Conservation (phyloP, 352 stramenopile species). For the Pythium diclinum region DNA sequence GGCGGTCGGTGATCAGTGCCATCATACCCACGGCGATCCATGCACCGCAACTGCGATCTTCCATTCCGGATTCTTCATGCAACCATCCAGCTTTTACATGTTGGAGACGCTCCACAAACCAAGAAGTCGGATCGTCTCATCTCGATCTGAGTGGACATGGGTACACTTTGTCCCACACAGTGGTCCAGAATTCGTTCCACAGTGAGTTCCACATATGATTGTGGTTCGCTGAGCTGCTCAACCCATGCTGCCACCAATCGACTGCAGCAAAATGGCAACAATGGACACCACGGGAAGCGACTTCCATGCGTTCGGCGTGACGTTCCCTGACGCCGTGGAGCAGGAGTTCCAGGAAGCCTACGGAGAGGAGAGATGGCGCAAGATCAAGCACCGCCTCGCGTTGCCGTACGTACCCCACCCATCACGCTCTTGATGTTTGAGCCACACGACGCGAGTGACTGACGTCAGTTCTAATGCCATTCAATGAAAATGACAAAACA, state of each 20-base stretch:
- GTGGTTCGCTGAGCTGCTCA: neutral
- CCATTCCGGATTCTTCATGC: neutral
- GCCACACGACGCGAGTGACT: neutral
- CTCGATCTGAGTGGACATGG: neutral
- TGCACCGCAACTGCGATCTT: neutral
- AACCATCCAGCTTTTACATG: neutral
- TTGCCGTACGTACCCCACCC: slow-evolving; percentile 38
- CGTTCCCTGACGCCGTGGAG: slow-evolving; percentile 69
- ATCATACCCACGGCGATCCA: neutral
- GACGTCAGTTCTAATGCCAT: slow-evolving; percentile 8
- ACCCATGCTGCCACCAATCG: neutral
- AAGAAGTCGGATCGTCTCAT: neutral
- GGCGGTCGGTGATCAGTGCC: neutral
- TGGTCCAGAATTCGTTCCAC: neutral
- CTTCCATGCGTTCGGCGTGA: slow-evolving; percentile 64
- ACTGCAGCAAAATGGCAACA: neutral
- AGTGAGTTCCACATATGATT: neutral
- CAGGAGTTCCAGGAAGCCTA: slow-evolving; percentile 56
- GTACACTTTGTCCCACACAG: neutral
- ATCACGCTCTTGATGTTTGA: no score
- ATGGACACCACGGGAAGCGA: slow-evolving; percentile 24
- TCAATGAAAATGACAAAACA: slow-evolving; percentile 7
- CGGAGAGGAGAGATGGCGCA: slow-evolving; percentile 53
- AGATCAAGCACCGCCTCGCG: slow-evolving; percentile 74
- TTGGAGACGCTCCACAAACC: neutral